phyloP scores from a whole-genome alignment of 116 monocot genomes.

The Iris pallida region DNA sequence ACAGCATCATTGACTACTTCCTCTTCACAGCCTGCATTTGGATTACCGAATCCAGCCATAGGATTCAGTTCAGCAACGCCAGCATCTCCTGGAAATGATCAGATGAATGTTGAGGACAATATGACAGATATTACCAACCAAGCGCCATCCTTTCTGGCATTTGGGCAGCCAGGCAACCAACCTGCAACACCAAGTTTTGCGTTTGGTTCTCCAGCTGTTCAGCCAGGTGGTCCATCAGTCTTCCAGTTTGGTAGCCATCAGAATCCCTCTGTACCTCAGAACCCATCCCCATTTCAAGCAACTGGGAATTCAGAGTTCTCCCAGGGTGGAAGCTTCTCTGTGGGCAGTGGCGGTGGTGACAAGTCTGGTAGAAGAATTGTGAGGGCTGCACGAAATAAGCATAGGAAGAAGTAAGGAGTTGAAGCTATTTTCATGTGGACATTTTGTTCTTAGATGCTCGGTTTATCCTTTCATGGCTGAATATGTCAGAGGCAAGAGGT shows the following conservation, averaged over 20 bases:
- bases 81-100: slow-evolving; percentile 16
- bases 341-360: slow-evolving; percentile 19
- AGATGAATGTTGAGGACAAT: slow-evolving; percentile 25
- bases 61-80: slow-evolving; percentile 5
- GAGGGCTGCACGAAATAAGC: slow-evolving; percentile 3
- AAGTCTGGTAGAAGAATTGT: slow-evolving; percentile 8
- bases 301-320: slow-evolving; percentile 5
- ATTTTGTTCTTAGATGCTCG: not conserved
- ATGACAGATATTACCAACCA: slow-evolving; percentile 14
- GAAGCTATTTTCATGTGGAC: not conserved
- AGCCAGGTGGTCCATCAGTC: not conserved
- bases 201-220: slow-evolving; percentile 11
- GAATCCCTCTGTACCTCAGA: slow-evolving; percentile 9
- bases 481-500: not conserved
- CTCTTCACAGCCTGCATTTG: slow-evolving; percentile 2
- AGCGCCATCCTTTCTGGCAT: slow-evolving; percentile 2
- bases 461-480: not conserved
- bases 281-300: slow-evolving; percentile 19
- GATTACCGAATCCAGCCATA: not conserved
- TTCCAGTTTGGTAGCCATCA: slow-evolving; percentile 20
- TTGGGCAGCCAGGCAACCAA: slow-evolving; percentile 14
- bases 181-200: slow-evolving; percentile 1
- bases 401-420: not conserved
- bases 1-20: not conserved
- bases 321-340: slow-evolving; percentile 19